Percentiles rank a stretch among this genome's conserved stretches.
Conservation (phyloP, 306 rosid species). For the Ceratonia siliqua region DNA sequence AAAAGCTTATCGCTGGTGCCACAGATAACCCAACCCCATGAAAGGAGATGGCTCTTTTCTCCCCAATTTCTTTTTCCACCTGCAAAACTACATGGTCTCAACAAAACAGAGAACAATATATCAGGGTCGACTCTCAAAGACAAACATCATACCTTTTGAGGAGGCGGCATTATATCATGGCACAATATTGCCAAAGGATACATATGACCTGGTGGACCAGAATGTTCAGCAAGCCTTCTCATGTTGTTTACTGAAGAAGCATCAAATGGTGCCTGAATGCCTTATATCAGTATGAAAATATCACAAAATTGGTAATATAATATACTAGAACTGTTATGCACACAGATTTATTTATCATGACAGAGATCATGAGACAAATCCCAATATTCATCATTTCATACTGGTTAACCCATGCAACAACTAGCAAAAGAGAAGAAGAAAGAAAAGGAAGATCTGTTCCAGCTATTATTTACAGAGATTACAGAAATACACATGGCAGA, state of each 20-base stretch:
- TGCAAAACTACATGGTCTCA: constrained; percentile 41
- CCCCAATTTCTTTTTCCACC: constrained; percentile 94
- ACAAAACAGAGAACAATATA: constrained; percentile 21
- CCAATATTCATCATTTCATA: constrained; percentile 9
- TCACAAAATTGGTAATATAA: constrained; percentile 20
- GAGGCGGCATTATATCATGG: constrained; percentile 97
- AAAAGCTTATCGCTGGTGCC: constrained; percentile 70
- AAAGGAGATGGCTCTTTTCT: constrained; percentile 79
- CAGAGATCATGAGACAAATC: not conserved
- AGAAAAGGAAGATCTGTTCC: not conserved
- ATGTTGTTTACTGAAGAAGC: constrained; percentile 88
- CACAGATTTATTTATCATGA: not conserved
- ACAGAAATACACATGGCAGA: not conserved
- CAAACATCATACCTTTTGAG: constrained; percentile 53
- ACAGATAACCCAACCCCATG: constrained; percentile 79
- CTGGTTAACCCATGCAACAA: not conserved
- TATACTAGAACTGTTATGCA: not conserved
- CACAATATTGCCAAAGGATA: constrained; percentile 87
- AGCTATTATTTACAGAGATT: not conserved
- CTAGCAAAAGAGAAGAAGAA: constrained; percentile 10
- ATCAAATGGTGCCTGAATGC: constrained; percentile 92
- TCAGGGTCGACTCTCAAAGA: constrained; percentile 35
- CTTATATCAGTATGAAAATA: constrained; percentile 48
- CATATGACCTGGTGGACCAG: constrained; percentile 84
- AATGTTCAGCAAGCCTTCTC: constrained; percentile 85